Conservation (phyloP, 108 stramenopile genomes). For the Fragilaria crotonensis region DNA sequence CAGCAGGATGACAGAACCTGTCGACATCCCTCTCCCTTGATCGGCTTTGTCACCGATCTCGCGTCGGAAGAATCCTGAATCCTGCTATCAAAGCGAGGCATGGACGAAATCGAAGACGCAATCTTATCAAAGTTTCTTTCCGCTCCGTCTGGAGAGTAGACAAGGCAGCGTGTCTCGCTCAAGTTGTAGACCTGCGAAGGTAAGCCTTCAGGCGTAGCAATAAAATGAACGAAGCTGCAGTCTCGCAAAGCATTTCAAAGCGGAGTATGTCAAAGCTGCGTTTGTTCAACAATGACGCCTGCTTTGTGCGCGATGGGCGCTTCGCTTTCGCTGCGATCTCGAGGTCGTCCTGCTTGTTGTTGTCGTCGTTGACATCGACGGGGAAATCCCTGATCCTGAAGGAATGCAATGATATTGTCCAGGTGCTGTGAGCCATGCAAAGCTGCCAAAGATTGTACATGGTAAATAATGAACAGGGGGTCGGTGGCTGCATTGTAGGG, state of each 20-base stretch:
- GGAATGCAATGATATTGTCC: constrained; percentile 48
- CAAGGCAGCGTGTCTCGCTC: constrained; percentile 57
- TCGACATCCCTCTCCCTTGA: not conserved
- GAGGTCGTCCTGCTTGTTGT: constrained; percentile 64
- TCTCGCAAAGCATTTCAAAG: constrained; percentile 49
- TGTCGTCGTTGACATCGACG: constrained; percentile 48
- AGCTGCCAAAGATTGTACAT: constrained; percentile 44
- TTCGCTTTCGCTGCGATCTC: constrained; percentile 41
- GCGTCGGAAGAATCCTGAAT: constrained; percentile 5
- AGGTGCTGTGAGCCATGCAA: constrained; percentile 55
- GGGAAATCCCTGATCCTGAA: constrained; percentile 38
- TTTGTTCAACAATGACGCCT: constrained; percentile 16
- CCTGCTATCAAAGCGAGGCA: constrained; percentile 17
- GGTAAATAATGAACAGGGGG: constrained; percentile 69
- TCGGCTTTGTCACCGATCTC: not conserved
- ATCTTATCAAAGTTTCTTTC: constrained; percentile 41
- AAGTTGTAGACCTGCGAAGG: constrained; percentile 63
- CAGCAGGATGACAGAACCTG: constrained; percentile 29
- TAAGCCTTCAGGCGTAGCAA: constrained; percentile 67
- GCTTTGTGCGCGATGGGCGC: constrained; percentile 32
- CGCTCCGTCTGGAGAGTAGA: constrained; percentile 60
- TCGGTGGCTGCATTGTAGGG: constrained; percentile 65
- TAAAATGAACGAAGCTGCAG: constrained; percentile 45
- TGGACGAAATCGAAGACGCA: constrained; percentile 8
- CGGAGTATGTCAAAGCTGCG: constrained; percentile 20